Evolutionary conservation across 805 yeast genomes (phyloP), one percentile per base, ranked within the genome.

Genomic region (Myxozyma lipomycoides): DNA sequence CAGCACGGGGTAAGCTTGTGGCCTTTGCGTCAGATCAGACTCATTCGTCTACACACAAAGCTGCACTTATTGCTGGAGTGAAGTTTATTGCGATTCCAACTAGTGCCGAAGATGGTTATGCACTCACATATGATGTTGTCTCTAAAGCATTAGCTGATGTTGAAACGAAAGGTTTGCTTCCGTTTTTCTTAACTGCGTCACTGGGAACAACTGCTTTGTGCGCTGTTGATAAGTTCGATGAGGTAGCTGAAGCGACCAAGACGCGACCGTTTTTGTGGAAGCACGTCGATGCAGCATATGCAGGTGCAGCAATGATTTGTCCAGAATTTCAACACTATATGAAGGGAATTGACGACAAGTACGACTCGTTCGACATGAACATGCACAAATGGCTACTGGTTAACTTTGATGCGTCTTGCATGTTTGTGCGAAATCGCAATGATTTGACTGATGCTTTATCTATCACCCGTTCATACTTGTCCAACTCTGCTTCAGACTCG

Each of bases 331-430:
- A 51, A 26, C 37, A 49, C 32, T 35, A 44, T 39, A 43, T 59
- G 25, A 49, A 40, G 7, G 62, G 62, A 10, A 46, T 49, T 9
- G 54, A 43, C 4, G 53, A 40, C 22, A 24, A 43, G 23, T 56
- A 42, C 48, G 62, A 59, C 49, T 59, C 62, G 43, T 59, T 59
- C 35, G 61, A 59, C 40, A 39, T 59, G 50, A 59, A 59, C 48
- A 56, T 59, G 62, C 62, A 59, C 46, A 59, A 59, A 23, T 58
- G 62, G 62, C 49, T 59, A 25, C 52, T 59, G 15, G 61, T 58
- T 24, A 59, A 59, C 47, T 59, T 59, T 30, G 62, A 59, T 36
- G 59, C 60, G 25, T 46, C 55, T 34, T 59, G 62, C 43, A n/a
- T 59, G 46, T 59, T 42, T 38, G 51, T 59, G 18, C 56, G 57